phyloP scores from a whole-genome alignment of 805 yeast genomes.

The Hanseniaspora occidentalis region DNA sequence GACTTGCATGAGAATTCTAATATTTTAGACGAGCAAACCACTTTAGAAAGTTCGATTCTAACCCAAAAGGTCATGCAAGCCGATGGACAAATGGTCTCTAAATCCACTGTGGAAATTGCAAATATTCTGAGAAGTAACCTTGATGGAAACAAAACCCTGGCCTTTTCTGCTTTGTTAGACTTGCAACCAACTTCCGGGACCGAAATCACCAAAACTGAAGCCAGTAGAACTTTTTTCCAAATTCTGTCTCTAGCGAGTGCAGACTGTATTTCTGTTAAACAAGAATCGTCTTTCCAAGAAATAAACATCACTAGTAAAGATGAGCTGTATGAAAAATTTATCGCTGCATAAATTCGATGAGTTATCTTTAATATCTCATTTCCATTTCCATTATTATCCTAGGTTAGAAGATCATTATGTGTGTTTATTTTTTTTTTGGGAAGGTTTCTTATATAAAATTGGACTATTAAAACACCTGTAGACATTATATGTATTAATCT shows the following conservation, averaged over 20 bases:
- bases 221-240: conserved; percentile 52
- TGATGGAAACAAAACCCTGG: conserved; percentile 8
- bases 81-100: conserved; percentile 17
- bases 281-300: conserved; percentile 46
- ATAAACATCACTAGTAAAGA: conserved; percentile 40
- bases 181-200: conserved; percentile 1
- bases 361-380: too few species aligned
- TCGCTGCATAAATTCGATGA: conserved; percentile 8
- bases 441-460: too few species aligned
- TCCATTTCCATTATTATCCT: too few species aligned
- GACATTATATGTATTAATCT: too few species aligned
- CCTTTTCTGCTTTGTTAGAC: conserved; percentile 4
- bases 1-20: conserved; percentile 1
- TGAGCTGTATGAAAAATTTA: conserved; percentile 22
- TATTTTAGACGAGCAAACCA: too few species aligned
- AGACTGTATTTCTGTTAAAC: conserved; percentile 54
- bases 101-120: conserved; percentile 19
- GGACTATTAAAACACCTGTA: too few species aligned
- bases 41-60: conserved; percentile 3
- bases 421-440: too few species aligned
- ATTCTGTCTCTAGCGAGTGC: conserved; percentile 68
- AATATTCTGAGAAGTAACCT: conserved; percentile 14
- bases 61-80: conserved; percentile 10
- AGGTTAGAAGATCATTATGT: too few species aligned
- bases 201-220: conserved; percentile 15